Conservation (phyloP, 2,329 filamentous ascomycete species). For the Trichoderma breve region DNA sequence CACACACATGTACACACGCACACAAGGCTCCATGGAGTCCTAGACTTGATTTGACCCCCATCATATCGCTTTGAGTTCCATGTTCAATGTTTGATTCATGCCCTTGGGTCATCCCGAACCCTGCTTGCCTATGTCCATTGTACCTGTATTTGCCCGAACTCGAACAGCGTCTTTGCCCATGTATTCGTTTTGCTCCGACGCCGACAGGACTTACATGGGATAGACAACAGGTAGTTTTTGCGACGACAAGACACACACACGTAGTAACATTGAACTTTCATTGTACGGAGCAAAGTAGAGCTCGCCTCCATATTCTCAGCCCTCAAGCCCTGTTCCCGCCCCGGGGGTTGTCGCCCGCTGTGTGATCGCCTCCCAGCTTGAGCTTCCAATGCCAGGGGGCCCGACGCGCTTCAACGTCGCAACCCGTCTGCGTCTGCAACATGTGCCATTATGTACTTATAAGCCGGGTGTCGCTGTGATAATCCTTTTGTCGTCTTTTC, state of each 20-base stretch:
- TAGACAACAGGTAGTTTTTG: background rate
- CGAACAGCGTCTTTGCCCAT: background rate
- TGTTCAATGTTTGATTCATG: background rate
- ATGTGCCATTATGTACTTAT: background rate
- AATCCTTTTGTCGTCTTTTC: background rate
- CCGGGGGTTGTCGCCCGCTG: background rate
- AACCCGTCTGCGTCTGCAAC: background rate
- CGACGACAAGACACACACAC: background rate
- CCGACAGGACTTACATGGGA: background rate
- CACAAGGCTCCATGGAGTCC: background rate
- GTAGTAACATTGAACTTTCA: background rate
- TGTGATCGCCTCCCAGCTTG: background rate
- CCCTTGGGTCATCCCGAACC: background rate
- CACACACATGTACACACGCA: background rate
- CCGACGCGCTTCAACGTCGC: background rate
- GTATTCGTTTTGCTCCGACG: background rate
- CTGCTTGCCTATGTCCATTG: background rate
- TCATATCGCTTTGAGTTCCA: background rate
- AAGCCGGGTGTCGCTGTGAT: slow-evolving; percentile 7
- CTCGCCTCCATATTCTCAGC: background rate
- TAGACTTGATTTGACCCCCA: background rate
- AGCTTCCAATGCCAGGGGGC: background rate
- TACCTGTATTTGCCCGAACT: background rate
- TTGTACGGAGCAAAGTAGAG: background rate
- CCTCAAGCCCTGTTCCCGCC: background rate